Conservation (phyloP, 2,329 filamentous ascomycete genomes). For the Dothistroma septosporum region DNA sequence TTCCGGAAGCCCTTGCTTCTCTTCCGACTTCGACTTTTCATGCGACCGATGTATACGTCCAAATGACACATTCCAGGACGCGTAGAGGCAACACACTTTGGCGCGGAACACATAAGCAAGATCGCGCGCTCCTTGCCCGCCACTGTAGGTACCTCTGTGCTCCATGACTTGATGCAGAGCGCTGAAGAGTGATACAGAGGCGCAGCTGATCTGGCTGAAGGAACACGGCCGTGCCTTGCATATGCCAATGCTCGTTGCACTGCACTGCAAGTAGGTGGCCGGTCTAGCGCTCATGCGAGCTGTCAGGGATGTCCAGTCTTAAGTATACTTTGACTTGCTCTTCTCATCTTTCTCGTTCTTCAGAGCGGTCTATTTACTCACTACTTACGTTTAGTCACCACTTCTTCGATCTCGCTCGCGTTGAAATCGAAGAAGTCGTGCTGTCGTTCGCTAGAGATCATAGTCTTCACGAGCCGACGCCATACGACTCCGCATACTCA, state of each 20-base stretch:
- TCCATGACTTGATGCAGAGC: not conserved
- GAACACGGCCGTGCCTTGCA: not conserved
- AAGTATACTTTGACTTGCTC: not conserved
- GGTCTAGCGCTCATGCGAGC: not conserved
- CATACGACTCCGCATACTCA: not conserved
- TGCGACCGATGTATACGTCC: constrained; percentile 10
- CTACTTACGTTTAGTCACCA: not conserved
- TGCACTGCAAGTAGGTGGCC: not conserved
- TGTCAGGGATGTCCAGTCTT: not conserved
- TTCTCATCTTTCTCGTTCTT: not conserved
- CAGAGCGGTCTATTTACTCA: not conserved
- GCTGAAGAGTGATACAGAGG: not conserved
- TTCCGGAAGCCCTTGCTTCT: constrained; percentile 3
- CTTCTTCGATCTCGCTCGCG: not conserved
- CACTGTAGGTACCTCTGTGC: constrained; percentile 5
- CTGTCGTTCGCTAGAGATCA: not conserved
- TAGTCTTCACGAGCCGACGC: not conserved
- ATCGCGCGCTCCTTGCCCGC: constrained; percentile 3
- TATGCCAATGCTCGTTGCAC: not conserved
- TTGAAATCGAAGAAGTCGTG: not conserved
- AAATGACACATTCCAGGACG: constrained; percentile 1
- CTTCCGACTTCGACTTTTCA: not conserved
- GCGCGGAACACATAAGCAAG: constrained; percentile 3
- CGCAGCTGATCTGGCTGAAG: constrained; percentile 1
- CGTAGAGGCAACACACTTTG: not conserved